phyloP scores from a whole-genome alignment of 352 stramenopile genomes.

The Globisporangium rhizosaccharum region DNA sequence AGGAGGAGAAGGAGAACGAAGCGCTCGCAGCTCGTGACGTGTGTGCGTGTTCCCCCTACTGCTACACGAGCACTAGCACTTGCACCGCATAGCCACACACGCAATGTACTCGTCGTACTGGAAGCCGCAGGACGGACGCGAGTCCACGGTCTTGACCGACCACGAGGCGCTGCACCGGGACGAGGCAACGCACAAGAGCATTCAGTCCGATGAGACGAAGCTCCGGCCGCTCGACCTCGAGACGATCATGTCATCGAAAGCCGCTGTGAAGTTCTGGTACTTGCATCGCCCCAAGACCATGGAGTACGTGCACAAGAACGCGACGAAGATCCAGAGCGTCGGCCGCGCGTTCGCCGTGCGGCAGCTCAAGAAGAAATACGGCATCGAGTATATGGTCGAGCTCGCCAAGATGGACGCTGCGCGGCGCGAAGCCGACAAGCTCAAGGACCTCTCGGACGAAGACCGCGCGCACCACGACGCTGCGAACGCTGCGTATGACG shows the following conservation, averaged over 20 bases:
- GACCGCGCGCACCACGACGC: slow-evolving; percentile 45
- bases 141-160: slow-evolving; percentile 73
- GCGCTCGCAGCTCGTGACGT: too few species aligned
- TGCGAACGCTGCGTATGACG: slow-evolving; percentile 65
- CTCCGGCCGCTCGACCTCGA: slow-evolving; percentile 78
- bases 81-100: not conserved
- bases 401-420: slow-evolving; percentile 60
- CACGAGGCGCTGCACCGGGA: slow-evolving; percentile 82
- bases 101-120: slow-evolving; percentile 87
- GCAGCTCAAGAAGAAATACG: slow-evolving; percentile 65
- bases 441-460: slow-evolving; percentile 59
- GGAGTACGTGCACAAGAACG: slow-evolving; percentile 87
- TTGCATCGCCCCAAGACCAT: slow-evolving; percentile 86
- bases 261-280: slow-evolving; percentile 88
- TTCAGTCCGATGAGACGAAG: slow-evolving; percentile 79
- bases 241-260: slow-evolving; percentile 85
- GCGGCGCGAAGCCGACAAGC: slow-evolving; percentile 51
- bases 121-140: slow-evolving; percentile 63
- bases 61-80: not conserved
- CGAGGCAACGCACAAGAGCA: slow-evolving; percentile 60
- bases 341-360: slow-evolving; percentile 75
- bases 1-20: too few species aligned
- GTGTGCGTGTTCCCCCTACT: not conserved
- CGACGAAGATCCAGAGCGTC: slow-evolving; percentile 80
- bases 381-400: slow-evolving; percentile 76